phyloP scores from a whole-genome alignment of 768 basidiomycete genomes.

The Auriculariales sp. region DNA sequence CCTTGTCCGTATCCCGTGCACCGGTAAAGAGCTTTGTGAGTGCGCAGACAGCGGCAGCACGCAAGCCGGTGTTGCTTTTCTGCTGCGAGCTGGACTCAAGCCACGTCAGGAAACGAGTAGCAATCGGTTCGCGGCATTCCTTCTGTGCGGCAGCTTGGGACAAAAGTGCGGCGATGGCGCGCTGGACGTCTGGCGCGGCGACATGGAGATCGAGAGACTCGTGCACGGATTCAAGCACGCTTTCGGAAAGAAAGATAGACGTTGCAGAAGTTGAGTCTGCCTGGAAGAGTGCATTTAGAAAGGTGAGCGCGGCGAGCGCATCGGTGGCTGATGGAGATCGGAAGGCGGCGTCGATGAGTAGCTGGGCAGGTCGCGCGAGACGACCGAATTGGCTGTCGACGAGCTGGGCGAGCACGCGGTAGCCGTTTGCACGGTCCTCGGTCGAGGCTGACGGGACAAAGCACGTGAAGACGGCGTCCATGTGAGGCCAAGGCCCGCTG shows the following conservation, averaged over 20 bases:
- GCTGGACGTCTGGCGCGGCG: slow-evolving; percentile 30
- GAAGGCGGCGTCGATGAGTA: background rate
- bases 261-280: slow-evolving; percentile 61
- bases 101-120: slow-evolving; percentile 48
- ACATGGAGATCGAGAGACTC: slow-evolving; percentile 58
- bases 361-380: background rate
- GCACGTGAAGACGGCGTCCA: background rate
- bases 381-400: background rate
- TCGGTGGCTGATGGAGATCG: background rate
- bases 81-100: slow-evolving; percentile 42
- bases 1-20: slow-evolving; percentile 25
- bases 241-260: slow-evolving; percentile 47
- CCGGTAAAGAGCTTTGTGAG: slow-evolving; percentile 66
- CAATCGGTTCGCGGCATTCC: slow-evolving; percentile 46
- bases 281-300: slow-evolving; percentile 71
- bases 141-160: slow-evolving; percentile 68
- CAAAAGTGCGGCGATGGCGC: slow-evolving; percentile 57
- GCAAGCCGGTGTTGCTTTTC: slow-evolving; percentile 29
- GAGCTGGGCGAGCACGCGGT: background rate
- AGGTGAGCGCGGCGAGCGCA: slow-evolving; percentile 37
- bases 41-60: slow-evolving; percentile 54
- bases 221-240: slow-evolving; percentile 44
- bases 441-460: background rate
- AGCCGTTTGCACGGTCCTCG: background rate
- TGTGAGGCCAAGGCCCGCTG: no score